These are phyloP conservation scores for Glebionis coronaria DNA, from an alignment of 129 eudicot genomes.

Conservation along the genomic window DNA sequence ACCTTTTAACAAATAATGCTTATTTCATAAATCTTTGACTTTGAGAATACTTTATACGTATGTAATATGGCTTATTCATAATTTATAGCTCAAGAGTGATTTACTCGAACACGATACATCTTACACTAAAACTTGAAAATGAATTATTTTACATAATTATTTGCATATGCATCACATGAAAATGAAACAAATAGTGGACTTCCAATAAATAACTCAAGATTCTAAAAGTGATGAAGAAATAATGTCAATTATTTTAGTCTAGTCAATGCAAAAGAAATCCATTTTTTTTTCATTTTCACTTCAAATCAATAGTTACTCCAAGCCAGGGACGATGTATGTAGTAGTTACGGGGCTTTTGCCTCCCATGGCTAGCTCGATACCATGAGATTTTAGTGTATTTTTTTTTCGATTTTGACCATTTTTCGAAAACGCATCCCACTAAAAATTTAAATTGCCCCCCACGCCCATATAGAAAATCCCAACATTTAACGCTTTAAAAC, in stretches of 20 bases:
- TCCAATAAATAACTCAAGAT: not conserved
- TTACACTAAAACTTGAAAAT: not conserved
- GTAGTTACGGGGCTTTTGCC: too few relatives aligned
- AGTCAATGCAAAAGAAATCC: slow-evolving; percentile 3
- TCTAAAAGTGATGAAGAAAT: slow-evolving; percentile 4
- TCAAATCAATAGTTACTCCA: not conserved
- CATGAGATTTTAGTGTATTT: too few relatives aligned
- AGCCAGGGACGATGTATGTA: too few relatives aligned
- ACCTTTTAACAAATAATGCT: slow-evolving; percentile 10
- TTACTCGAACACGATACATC: slow-evolving; percentile 2
- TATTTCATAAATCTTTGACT: slow-evolving; percentile 16
- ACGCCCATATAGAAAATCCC: too few relatives aligned
- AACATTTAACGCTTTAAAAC: too few relatives aligned
- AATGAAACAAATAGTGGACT: slow-evolving; percentile 9
- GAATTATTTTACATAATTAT: slow-evolving; percentile 1
- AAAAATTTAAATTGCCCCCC: too few relatives aligned
- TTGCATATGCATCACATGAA: slow-evolving; percentile 7
- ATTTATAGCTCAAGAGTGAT: not conserved
- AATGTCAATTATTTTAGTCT: not conserved
- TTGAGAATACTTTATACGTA: not conserved
- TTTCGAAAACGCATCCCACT: too few relatives aligned
- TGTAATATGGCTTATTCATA: not conserved
- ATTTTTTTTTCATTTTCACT: not conserved
- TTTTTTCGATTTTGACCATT: too few relatives aligned
- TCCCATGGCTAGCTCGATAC: too few relatives aligned